Conservation (phyloP, 495 filamentous ascomycete species). For the Cetradonia linearis region DNA sequence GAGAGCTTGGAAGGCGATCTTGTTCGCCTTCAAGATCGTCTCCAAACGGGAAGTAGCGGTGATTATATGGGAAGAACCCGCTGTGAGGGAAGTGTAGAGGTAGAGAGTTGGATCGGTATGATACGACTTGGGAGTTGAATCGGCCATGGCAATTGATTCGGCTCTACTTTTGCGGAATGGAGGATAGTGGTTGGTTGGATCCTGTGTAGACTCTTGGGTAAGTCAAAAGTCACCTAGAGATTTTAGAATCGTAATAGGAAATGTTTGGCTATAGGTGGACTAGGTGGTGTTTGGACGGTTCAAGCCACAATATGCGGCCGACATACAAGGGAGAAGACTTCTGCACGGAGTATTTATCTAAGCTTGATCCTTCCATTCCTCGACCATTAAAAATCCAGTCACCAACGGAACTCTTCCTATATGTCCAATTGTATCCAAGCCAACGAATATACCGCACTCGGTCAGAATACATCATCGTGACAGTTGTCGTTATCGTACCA, state of each 20-base stretch:
- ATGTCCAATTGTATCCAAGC: not conserved
- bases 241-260: not conserved
- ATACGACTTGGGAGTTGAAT: conserved; percentile 44
- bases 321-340: no score
- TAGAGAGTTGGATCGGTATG: conserved; percentile 73
- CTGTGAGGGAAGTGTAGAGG: conserved; percentile 90
- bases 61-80: conserved; percentile 93
- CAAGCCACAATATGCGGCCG: no score
- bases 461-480: not conserved
- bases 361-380: not conserved
- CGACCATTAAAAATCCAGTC: not conserved
- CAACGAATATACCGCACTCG: not conserved
- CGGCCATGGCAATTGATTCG: conserved; percentile 33
- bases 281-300: not conserved
- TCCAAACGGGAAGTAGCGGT: conserved; percentile 92
- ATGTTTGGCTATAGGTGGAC: not conserved
- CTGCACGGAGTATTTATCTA: no score
- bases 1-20: conserved; percentile 80
- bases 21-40: conserved; percentile 92
- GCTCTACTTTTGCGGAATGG: not conserved
- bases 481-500: not conserved
- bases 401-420: not conserved
- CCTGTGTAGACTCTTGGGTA: not conserved
- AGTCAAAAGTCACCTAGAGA: not conserved
- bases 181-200: not conserved